These are phyloP conservation scores for Pseudonectria foliicola DNA, from an alignment of 2,329 filamentous ascomycete species.

Conservation along the genomic window DNA sequence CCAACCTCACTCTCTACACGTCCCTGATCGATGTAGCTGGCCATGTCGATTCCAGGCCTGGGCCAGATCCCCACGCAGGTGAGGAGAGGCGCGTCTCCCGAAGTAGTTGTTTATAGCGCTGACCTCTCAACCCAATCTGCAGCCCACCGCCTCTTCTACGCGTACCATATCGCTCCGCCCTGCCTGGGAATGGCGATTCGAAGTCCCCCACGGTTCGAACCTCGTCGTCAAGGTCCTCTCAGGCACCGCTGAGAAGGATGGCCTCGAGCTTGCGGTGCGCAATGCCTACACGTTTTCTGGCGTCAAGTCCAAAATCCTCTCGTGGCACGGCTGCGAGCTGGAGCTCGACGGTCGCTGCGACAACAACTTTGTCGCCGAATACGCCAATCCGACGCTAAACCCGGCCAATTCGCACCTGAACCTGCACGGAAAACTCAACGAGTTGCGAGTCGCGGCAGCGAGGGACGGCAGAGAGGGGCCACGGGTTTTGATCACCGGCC, in stretches of 20 bases:
- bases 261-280: slow-evolving; percentile 80
- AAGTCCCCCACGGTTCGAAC: slow-evolving; percentile 48
- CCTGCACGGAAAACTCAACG: slow-evolving; percentile 78
- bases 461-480: slow-evolving; percentile 53
- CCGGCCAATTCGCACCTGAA: slow-evolving; percentile 77
- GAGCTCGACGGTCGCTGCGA: slow-evolving; percentile 62
- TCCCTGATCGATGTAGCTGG: slow-evolving; percentile 26
- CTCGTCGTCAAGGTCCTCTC: slow-evolving; percentile 56
- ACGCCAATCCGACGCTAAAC: slow-evolving; percentile 65
- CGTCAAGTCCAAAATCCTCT: slow-evolving; percentile 80
- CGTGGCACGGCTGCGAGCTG: slow-evolving; percentile 83
- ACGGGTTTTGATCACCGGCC: slow-evolving; percentile 76
- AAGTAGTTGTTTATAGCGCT: slow-evolving; percentile 1
- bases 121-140: slow-evolving; percentile 12
- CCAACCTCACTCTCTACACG: slow-evolving; percentile 3
- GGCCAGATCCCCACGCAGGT: slow-evolving; percentile 59
- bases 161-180: slow-evolving; percentile 48
- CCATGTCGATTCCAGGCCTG: slow-evolving; percentile 68
- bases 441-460: slow-evolving; percentile 56
- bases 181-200: slow-evolving; percentile 73
- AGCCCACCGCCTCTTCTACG: slow-evolving; percentile 33
- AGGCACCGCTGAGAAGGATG: slow-evolving; percentile 88
- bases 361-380: slow-evolving; percentile 52
- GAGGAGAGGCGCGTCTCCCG: slow-evolving; percentile 17
- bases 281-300: slow-evolving; percentile 76